phyloP scores from a whole-genome alignment of 768 basidiomycete species.

The Macrolepiota dolichaula region DNA sequence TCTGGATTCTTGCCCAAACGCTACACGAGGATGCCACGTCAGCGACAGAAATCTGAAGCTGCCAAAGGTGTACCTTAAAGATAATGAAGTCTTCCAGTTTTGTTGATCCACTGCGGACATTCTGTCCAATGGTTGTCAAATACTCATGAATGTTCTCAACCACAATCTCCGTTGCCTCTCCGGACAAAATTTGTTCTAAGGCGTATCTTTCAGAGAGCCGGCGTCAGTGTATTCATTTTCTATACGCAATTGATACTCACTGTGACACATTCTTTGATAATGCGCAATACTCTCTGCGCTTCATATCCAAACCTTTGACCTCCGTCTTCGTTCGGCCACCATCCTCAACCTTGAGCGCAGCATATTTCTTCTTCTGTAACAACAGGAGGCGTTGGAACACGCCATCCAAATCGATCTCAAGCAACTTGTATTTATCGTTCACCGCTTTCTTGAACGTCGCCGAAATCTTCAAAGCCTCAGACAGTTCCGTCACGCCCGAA shows the following conservation, averaged over 20 bases:
- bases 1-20: conserved; percentile 95
- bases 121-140: conserved; percentile 68
- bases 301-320: conserved; percentile 98
- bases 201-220: conserved; percentile 60
- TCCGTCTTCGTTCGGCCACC: conserved; percentile 75
- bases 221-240: background rate
- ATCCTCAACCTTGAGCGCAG: conserved; percentile 92
- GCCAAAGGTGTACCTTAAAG: conserved; percentile 65
- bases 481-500: conserved; percentile 85
- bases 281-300: conserved; percentile 90
- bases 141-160: conserved; percentile 94
- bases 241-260: conserved; percentile 44
- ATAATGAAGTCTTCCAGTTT: conserved; percentile 94
- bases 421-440: conserved; percentile 90
- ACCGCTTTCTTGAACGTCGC: conserved; percentile 92
- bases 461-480: conserved; percentile 89
- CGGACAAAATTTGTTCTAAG: conserved; percentile 86
- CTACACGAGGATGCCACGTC: conserved; percentile 33
- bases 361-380: conserved; percentile 99
- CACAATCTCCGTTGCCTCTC: conserved; percentile 84
- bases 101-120: conserved; percentile 72
- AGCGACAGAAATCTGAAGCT: background rate
- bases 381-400: conserved; percentile 91
- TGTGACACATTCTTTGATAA: conserved; percentile 91
- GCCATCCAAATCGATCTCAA: conserved; percentile 95